Base-by-base conservation (phyloP, 257 asterid genomes). In the Solanum dulcamara region DNA sequence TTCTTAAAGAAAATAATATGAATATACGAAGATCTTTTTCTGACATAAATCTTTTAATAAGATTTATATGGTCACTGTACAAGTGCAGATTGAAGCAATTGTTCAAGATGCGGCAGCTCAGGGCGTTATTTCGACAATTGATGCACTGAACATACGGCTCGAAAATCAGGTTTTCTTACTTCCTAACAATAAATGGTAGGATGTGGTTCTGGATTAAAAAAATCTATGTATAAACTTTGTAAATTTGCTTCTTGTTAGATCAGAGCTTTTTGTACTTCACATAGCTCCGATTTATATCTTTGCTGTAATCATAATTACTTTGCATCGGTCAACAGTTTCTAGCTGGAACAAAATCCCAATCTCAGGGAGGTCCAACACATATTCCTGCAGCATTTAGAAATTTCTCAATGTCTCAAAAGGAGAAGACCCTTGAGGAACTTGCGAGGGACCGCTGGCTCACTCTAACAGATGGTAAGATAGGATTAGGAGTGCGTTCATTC, bases 401-500 rank as follows among this genome's bases (percentile, higher is more conserved):
- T 86, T 96, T 96, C 88, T 85, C 95, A 85, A 89, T 95, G 93
- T 83, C 96, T 3, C 97, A 91, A 60, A 96, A 96, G 94, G 97
- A 96, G 84, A 94, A 90, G 85, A 88, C 97, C 37, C 91, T 96
- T 14, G 95, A 92, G 83, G 98, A 92, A 84, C 85, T 96, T 84
- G 88, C 90, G 26, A 90, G 85, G 85, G 99, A 95, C 90, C 90
- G 88, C 74, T 96, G 99, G 99, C 98, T 96, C 57, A 92, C 93
- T 89, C 86, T 90, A 10, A 81, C 86, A 68, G 94, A 91, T 84
- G 94, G 93, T 81, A 91, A 88, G 85, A 85, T 96, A 86, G 98
- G 98, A 81, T 90, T 96, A 57, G 98, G 98, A 64, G 89, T 93
- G 42, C 91, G 98, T 92, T 94, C 99, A 66, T 95, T 96, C 87